Percentiles rank a stretch among this genome's conserved stretches.
Conservation (phyloP, 352 stramenopile species). For the Peronospora belbahrii region DNA sequence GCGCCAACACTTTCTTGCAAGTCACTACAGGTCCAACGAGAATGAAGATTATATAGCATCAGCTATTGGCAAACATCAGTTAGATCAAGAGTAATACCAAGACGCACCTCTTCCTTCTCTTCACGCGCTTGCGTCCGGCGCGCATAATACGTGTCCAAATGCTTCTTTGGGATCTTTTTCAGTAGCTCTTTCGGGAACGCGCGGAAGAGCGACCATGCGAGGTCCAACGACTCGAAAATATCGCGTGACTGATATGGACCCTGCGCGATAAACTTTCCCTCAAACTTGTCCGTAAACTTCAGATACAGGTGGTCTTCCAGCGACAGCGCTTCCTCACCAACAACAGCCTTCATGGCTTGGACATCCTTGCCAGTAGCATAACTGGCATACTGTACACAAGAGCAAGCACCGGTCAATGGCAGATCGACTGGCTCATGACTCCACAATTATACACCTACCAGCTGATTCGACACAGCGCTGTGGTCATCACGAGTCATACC, state of each 20-base stretch:
- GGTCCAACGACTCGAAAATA: slow-evolving; percentile 98
- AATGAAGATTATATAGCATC: slow-evolving; percentile 2
- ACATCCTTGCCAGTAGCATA: slow-evolving; percentile 95
- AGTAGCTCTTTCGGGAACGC: slow-evolving; percentile 98
- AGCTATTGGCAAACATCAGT: neutral
- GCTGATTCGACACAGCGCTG: slow-evolving; percentile 97
- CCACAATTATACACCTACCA: slow-evolving; percentile 74
- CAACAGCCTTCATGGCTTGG: slow-evolving; percentile 99
- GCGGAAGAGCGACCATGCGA: slow-evolving; percentile 97
- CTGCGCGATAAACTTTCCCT: slow-evolving; percentile 98
- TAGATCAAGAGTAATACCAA: neutral
- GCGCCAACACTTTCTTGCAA: slow-evolving; percentile 1
- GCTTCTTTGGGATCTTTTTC: slow-evolving; percentile 99
- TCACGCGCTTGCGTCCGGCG: slow-evolving; percentile 87
- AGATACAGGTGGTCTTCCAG: slow-evolving; percentile 99
- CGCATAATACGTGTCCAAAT: slow-evolving; percentile 96
- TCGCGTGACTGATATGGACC: slow-evolving; percentile 94
- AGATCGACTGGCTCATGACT: neutral
- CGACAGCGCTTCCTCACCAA: slow-evolving; percentile 98
- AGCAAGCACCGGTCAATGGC: slow-evolving; percentile 3
- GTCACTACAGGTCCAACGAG: slow-evolving; percentile 12
- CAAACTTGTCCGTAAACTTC: slow-evolving; percentile 99
- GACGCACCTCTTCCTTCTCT: slow-evolving; percentile 69
- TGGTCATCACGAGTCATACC: slow-evolving; percentile 99
- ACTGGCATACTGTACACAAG: slow-evolving; percentile 57